These are phyloP conservation scores for Colletotrichum magnum DNA, from an alignment of 2,329 filamentous ascomycete genomes.

Conservation along the genomic window DNA sequence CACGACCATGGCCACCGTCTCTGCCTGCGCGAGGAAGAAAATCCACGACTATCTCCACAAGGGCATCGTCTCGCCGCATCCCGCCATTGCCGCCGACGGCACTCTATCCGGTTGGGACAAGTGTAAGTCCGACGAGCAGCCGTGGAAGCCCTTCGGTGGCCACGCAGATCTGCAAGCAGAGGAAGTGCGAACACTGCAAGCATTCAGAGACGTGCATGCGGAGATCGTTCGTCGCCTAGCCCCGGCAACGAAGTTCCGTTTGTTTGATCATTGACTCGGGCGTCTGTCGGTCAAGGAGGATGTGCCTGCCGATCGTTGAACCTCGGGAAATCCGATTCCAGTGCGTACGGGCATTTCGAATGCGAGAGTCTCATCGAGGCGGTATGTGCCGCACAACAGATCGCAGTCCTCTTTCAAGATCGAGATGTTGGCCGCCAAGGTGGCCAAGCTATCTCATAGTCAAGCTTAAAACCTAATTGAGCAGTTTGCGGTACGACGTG, in stretches of 20 bases:
- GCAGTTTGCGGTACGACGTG: neutral
- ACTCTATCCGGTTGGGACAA: conserved; percentile 44
- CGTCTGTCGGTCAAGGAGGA: neutral
- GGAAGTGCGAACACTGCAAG: conserved; percentile 19
- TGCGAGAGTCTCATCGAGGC: neutral
- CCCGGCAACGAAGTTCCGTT: conserved; percentile 30
- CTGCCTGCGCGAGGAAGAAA: conserved; percentile 52
- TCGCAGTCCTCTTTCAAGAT: conserved; percentile 6
- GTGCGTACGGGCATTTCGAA: neutral
- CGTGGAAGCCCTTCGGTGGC: conserved; percentile 44
- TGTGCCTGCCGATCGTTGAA: neutral
- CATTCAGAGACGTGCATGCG: conserved; percentile 31
- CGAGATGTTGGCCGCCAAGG: conserved; percentile 21
- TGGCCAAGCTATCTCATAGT: conserved; percentile 4
- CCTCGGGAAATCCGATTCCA: neutral
- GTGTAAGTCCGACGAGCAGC: conserved; percentile 47
- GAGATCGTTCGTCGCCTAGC: conserved; percentile 23
- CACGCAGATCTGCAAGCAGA: conserved; percentile 20
- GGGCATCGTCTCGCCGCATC: conserved; percentile 51
- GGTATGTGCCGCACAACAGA: conserved; percentile 1
- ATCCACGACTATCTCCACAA: conserved; percentile 53
- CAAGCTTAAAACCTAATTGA: conserved; percentile 18
- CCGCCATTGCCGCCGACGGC: conserved; percentile 41
- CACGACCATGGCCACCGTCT: conserved; percentile 51
- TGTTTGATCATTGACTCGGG: conserved; percentile 13